Base-by-base conservation (phyloP, 345 rosid genomes). In the Linum usitatissimum region DNA sequence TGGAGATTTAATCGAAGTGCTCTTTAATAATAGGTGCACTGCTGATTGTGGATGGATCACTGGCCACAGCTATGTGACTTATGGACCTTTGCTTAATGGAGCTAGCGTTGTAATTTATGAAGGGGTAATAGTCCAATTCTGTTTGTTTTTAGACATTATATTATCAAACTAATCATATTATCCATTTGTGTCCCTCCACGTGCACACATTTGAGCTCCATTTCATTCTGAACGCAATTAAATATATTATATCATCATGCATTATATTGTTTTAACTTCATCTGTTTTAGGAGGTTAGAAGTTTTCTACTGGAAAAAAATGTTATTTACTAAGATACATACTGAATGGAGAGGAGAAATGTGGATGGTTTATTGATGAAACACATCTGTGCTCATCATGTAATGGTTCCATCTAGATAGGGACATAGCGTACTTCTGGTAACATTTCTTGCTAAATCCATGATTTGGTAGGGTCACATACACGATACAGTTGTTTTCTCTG, bases 31-130 rank as follows among this genome's bases (percentile, higher is more conserved):
- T 68, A 93, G 99, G 99, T 93, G 99, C 78, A 93, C 99, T 38
- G 99, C 99, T 71, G 99, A 93, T 72, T 93, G 99, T 83, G 99
- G 99, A 70, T 93, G 99, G 99, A 90, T 93, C 54, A 93, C 99
- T 21, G 99, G 99, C 63, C 99, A 93, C 71, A 93, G 99, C 73
- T 93, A 93, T 68, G 97, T 93, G 64, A 87, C 97, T 30, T 93
- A 93, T 69, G 99, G 99, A 64, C 99, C 99, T 31, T 70, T 90
- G 91, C 99, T 93, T 62, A 93, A 93, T 78, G 97, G 94, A 75
- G 99, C 99, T 49, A 67, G 85, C 31, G 68, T 69, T 68, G 78
- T 93, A 64, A 78, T 93, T 63, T 87, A 57, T 68, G 99, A 93
- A 79, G 99, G 99, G 96, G 99, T 93, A 87, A 87, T 38, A 42